These are phyloP conservation scores for Hansenula lynferdii DNA, from an alignment of 1,139 yeast species.

Conservation along the genomic window DNA sequence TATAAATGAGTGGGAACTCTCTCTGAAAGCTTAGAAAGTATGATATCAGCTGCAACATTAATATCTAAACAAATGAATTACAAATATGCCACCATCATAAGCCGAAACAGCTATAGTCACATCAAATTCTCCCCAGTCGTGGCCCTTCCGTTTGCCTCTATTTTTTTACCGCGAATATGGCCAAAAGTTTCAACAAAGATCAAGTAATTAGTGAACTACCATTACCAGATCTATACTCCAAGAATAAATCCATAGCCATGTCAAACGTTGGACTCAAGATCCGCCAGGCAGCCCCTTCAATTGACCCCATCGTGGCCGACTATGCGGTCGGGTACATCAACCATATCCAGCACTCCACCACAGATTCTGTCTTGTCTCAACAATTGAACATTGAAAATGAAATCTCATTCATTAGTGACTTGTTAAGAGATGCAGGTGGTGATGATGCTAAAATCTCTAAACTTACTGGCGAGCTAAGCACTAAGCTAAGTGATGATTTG, in stretches of 20 bases:
- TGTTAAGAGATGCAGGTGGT: constrained; percentile 83
- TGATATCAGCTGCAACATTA: too few relatives aligned
- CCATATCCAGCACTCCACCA: constrained; percentile 68
- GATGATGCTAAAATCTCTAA: constrained; percentile 47
- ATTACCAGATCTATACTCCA: too few relatives aligned
- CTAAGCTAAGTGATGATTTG: constrained; percentile 50
- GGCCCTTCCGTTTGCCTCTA: too few relatives aligned
- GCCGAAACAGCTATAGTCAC: too few relatives aligned
- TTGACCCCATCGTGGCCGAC: constrained; percentile 88
- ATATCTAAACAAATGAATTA: too few relatives aligned
- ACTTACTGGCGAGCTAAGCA: constrained; percentile 40
- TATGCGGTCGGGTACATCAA: constrained; percentile 88
- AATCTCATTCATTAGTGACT: constrained; percentile 54
- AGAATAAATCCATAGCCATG: constrained; percentile 20
- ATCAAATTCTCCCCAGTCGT: too few relatives aligned
- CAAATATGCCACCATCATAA: too few relatives aligned
- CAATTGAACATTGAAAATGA: constrained; percentile 64
- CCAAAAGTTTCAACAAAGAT: too few relatives aligned
- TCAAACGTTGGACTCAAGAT: constrained; percentile 46
- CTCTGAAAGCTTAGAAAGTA: too few relatives aligned
- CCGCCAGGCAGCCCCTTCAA: constrained; percentile 83
- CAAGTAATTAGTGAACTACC: too few relatives aligned
- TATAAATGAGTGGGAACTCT: too few relatives aligned
- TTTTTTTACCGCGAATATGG: too few relatives aligned
- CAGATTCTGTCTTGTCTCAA: constrained; percentile 77